Evolutionary conservation across 331 rosid genomes (phyloP).

Genomic region (Ulmus americana): DNA sequence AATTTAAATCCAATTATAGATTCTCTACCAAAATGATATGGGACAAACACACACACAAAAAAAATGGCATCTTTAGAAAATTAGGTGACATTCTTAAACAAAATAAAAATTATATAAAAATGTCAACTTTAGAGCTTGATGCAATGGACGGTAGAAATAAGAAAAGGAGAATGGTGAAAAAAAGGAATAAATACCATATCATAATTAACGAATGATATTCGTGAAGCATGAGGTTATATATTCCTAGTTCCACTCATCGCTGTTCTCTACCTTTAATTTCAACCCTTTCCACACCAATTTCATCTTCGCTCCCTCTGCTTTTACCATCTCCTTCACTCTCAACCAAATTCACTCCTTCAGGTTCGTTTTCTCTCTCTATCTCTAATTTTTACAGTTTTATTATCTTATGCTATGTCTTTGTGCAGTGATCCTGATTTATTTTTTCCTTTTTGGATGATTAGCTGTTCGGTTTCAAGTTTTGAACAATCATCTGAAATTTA

Average conservation of each 20-base stretch:
- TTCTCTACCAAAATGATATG: no score
- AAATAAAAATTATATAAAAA: no score
- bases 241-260: conserved; percentile 17
- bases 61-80: no score
- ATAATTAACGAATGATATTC: neutral
- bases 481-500: neutral
- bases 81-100: no score
- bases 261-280: conserved; percentile 11
- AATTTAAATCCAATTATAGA: no score
- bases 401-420: neutral
- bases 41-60: no score
- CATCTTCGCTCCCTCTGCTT: neutral
- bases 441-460: neutral
- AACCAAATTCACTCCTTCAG: conserved; percentile 20
- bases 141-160: no score
- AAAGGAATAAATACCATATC: no score
- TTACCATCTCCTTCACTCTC: neutral
- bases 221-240: conserved; percentile 2
- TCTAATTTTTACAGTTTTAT: neutral
- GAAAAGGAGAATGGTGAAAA: no score
- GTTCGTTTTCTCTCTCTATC: conserved; percentile 27
- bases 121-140: no score
- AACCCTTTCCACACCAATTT: conserved; percentile 4
- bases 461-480: neutral
- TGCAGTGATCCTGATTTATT: neutral